Percentiles rank a stretch among this genome's conserved stretches.
Conservation (phyloP, 306 rosid genomes). For the Mimosa pudica region DNA sequence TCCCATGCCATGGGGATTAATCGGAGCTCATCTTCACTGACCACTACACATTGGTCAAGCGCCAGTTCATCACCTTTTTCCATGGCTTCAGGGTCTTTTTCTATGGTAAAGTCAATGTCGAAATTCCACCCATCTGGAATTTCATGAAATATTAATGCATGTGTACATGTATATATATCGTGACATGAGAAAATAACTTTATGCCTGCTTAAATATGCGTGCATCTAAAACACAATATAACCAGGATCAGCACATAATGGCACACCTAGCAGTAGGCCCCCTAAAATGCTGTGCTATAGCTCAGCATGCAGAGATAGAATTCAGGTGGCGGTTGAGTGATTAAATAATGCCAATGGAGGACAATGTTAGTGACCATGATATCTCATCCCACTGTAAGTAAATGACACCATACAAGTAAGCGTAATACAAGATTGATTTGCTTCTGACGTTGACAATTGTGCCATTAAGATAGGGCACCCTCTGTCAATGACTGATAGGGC, state of each 20-base stretch:
- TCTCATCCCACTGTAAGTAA: neutral
- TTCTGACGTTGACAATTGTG: neutral
- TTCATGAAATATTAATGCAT: constrained; percentile 35
- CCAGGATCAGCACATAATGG: neutral
- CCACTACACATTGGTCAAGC: constrained; percentile 77
- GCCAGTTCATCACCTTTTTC: constrained; percentile 38
- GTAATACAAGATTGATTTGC: neutral
- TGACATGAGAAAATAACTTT: constrained; percentile 16
- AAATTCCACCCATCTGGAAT: constrained; percentile 40
- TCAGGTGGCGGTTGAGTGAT: neutral
- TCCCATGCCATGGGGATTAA: constrained; percentile 35
- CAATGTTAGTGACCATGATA: neutral
- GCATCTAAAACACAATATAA: constrained; percentile 9
- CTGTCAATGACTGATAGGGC: neutral
- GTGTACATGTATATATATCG: constrained; percentile 3
- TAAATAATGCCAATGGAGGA: neutral
- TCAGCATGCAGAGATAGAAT: neutral
- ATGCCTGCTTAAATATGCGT: constrained; percentile 5
- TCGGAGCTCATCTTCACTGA: constrained; percentile 55
- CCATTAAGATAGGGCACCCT: neutral
- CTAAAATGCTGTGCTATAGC: neutral
- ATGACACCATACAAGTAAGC: neutral
- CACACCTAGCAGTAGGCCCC: neutral
- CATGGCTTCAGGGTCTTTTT: constrained; percentile 36
- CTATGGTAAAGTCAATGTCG: constrained; percentile 32